These are phyloP conservation scores for Apiospora rasikravindrae DNA, from an alignment of 2,329 filamentous ascomycete genomes.

Conservation along the genomic window DNA sequence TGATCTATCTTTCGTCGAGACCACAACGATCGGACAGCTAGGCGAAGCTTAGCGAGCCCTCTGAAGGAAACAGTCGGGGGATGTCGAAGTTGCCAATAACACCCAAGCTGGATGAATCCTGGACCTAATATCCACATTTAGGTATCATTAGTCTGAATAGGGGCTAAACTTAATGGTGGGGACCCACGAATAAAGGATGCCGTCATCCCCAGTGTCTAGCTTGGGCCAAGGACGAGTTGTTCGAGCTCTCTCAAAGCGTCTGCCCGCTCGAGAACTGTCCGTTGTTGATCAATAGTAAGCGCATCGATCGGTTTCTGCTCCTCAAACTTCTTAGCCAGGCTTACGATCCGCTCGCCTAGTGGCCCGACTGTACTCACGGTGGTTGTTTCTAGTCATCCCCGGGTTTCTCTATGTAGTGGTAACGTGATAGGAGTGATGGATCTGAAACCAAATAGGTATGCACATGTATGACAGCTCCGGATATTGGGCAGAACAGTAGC, in stretches of 20 bases:
- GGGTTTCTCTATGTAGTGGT: background rate
- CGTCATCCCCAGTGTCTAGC: background rate
- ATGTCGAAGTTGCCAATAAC: constrained; percentile 6
- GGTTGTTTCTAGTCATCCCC: background rate
- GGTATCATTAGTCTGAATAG: background rate
- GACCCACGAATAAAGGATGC: background rate
- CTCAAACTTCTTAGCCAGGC: background rate
- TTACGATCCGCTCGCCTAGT: background rate
- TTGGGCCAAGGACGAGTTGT: background rate
- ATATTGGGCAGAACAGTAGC: no score
- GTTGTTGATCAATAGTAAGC: background rate
- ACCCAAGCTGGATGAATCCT: constrained; percentile 6
- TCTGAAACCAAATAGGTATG: background rate
- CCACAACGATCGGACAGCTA: background rate
- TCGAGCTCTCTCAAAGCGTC: background rate
- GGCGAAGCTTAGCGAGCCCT: background rate
- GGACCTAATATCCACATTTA: background rate
- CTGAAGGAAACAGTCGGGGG: background rate
- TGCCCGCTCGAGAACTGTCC: background rate
- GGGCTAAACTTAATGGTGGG: background rate
- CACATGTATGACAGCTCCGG: no score
- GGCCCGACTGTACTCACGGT: background rate
- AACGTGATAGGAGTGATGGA: background rate
- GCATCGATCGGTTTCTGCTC: background rate
- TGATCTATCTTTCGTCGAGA: background rate